Evolutionary conservation across 768 basidiomycete species (phyloP), one percentile per base, ranked within the genome.

Genomic region (Tricholoma sp.): DNA sequence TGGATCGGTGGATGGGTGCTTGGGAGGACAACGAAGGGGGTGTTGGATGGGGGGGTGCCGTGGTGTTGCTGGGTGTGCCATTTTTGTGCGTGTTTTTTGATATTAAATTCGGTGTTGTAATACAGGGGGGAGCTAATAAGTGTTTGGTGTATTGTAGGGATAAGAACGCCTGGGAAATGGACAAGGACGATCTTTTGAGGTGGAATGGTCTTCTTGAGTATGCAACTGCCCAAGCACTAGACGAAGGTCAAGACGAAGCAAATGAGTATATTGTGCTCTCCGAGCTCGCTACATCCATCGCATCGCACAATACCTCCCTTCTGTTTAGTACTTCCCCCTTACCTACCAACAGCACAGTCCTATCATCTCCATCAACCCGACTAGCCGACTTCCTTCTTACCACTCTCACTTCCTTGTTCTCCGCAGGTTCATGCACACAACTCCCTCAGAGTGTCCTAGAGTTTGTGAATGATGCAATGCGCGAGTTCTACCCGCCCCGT

Each of bases 401-500:
- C 0, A 75, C 83, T 46, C 66, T 85, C 47, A 79, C 82, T 18
- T 21, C 46, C 5, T 22, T 31, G 3, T 72, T 80, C 57, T 62
- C 71, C 4, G 81, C 83, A 3, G 29, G 29, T 7, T 50, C 47
- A 18, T 31, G 47, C 29, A 70, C 77, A 35, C 76, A 79, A 22
- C 66, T 86, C 0, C 87, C 89, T 2, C 69, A 71, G 12, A 66
- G 71, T 21, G 64, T 90, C 14, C 67, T 89, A 27, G 79, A 83
- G 46, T 80, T 89, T 54, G 74, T 84, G 53, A 83, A 84, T 58
- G 79, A 82, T 43, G 82, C 82, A 0, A 73, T 91, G 57, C 70
- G 73, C 19, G 75, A 79, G 8, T 79, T 80, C 8, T 92, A 92
- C 69, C 89, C 89, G 0, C 86, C 88, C 0, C 78, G 79, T 18